Evolutionary conservation across 768 basidiomycete species (phyloP), one percentile per base, ranked within the genome.

Genomic region (Rhizopogon sp.): DNA sequence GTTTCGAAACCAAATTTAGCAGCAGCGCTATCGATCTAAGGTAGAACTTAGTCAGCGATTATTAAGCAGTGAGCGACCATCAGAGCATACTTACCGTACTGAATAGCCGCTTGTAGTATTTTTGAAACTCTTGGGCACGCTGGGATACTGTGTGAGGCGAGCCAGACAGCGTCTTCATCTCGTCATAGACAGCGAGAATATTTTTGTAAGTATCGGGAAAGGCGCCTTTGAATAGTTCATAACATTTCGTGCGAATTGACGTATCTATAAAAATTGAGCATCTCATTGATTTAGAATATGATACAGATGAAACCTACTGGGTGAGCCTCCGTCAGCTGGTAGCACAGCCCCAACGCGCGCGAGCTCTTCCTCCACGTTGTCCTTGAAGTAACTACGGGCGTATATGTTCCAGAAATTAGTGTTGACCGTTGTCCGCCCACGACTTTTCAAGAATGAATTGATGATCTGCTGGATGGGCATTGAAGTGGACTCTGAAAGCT

Each of bases 371-470:
- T 51, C 57, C 31, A 50, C 43, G 5, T 58, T 49, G 28, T 50
- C 46, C n/a, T 39, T 28, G 3, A 56, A 20, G 29, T 58, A 58
- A 20, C 22, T 39, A 10, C 16, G 41, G 7, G 31, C 8, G 13
- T 58, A 58, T 6, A 22, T 17, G 6, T 58, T 58, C 54, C 54
- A 56, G 40, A 46, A 45, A 9, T 56, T 56, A 0, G 29, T 54
- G 2, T 43, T 35, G 10, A 43, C 39, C 1, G 51, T 35, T 0
- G 22, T n/a, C 16, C 39, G 33, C 13, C 29, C 33, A 16, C 5
- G 28, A 16, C 47, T 57, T 50, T 59, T 59, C 25, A 53, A 44
- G 49, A 56, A 59, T 1, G 47, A 52, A 6, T 57, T 56, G 7
- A 54, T 20, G 2, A 59, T 28, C 25, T 59, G 58, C 47, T 53